Evolutionary conservation across 179 eudicot genomes (phyloP), one percentile per base, ranked within the genome.

Genomic region (Beta corolliflora): DNA sequence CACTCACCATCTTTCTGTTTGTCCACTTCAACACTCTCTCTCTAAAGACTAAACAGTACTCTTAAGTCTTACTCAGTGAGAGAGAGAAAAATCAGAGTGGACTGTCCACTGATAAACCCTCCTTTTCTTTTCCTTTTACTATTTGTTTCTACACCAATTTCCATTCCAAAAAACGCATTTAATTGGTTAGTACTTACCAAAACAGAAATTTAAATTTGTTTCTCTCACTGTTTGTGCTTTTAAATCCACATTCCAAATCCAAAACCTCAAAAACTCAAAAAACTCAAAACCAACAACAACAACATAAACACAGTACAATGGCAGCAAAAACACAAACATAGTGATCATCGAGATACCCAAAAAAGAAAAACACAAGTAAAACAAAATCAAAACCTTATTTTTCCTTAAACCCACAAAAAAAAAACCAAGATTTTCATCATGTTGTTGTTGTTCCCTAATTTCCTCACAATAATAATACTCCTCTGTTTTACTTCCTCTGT

Each of bases 1-100:
- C 61, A 50, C 67, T 80, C 68, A 55, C 78, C 23, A 71, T 72
- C 79, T 73, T 75, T 81, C 73, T 84, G 66, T 78, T 84, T 78
- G 84, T 84, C 84, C 82, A n/a, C 76, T 67, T 16, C 7, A 69
- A 66, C 74, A 9, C 1, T 18, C 29, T 19, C n/a, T 18, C 31
- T 64, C 0, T n/a, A 1, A 36, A 36, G 41, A 36, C 41, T 36
- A 36, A 36, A 36, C 41, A 36, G 41, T 36, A 36, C 41, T 36
- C 41, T 36, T 36, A 36, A 36, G 41, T 36, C 41, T 36, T 36
- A 5, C n/a, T 52, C 31, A n/a, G 65, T 5, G 11, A 23, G 67
- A 8, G 67, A 64, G 69, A 25, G 53, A 44, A 19, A 55, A 4
- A 3, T 64, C 44, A 6, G 14, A 69, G 2, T 75, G 58, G 48